Conservation (phyloP, 1,284 basidiomycete species). For the Microbotryomycetes sp. region DNA sequence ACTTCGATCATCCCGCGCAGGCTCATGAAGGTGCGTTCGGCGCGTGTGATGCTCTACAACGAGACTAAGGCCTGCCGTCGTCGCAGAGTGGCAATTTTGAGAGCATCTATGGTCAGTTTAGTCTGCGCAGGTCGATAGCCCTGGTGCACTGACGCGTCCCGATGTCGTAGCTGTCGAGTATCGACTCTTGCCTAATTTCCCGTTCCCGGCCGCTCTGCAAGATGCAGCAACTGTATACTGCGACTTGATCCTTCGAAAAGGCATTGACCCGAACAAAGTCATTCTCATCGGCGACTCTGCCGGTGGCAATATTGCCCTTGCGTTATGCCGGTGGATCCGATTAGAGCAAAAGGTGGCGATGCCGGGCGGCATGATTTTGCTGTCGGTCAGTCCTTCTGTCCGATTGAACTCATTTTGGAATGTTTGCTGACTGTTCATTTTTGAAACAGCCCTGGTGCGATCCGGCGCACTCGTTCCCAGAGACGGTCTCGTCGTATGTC, state of each 20-base stretch:
- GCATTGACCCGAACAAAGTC: constrained; percentile 34
- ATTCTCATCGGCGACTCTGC: constrained; percentile 41
- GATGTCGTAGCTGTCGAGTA: constrained; percentile 23
- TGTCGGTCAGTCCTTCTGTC: constrained; percentile 4
- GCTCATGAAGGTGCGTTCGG: constrained; percentile 9
- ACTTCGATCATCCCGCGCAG: constrained; percentile 24
- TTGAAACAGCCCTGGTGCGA: constrained; percentile 16
- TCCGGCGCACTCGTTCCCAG: constrained; percentile 21
- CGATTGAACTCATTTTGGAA: too few relatives aligned
- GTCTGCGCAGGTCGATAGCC: background rate
- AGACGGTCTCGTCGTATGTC: constrained; percentile 12
- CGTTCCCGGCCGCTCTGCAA: constrained; percentile 29
- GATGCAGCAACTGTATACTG: constrained; percentile 24
- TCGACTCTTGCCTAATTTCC: constrained; percentile 17
- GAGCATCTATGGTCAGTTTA: constrained; percentile 9
- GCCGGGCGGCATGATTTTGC: constrained; percentile 23
- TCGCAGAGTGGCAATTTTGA: constrained; percentile 17
- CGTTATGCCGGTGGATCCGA: constrained; percentile 40
- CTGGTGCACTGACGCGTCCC: background rate
- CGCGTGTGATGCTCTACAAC: background rate
- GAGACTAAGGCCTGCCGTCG: background rate
- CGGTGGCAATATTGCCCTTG: constrained; percentile 40
- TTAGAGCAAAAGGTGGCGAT: constrained; percentile 32
- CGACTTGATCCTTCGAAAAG: constrained; percentile 10
- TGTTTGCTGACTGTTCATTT: background rate